Percentiles rank a stretch among this genome's conserved stretches.
These are phyloP conservation scores for Meira nashicola DNA, from an alignment of 1,284 basidiomycete genomes.

Conservation along the genomic window DNA sequence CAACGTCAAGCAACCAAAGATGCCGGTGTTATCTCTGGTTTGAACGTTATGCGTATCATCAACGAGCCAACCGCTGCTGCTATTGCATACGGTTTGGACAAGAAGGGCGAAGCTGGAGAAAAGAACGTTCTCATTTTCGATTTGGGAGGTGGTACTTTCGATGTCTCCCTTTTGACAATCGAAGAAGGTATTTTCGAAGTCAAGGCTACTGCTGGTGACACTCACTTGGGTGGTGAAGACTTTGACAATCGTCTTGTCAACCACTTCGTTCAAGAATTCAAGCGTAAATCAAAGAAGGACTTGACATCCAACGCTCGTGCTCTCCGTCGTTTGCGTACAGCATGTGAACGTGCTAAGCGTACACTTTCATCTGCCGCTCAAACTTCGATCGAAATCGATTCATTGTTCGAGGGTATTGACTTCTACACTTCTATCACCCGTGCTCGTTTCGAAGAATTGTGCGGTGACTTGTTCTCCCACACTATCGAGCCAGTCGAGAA, in stretches of 20 bases:
- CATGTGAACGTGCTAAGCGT: slow-evolving; percentile 98
- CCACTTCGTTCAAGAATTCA: slow-evolving; percentile 97
- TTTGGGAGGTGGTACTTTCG: slow-evolving; percentile 97
- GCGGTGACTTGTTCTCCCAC: slow-evolving; percentile 92
- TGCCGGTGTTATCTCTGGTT: slow-evolving; percentile 79
- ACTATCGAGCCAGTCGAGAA: slow-evolving; percentile 98
- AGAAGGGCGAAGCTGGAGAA: slow-evolving; percentile 72
- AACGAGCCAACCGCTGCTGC: slow-evolving; percentile 93
- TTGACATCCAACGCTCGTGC: slow-evolving; percentile 88
- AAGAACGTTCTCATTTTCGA: slow-evolving; percentile 96
- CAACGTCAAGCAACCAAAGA: slow-evolving; percentile 95
- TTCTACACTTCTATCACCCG: slow-evolving; percentile 98
- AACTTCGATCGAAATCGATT: slow-evolving; percentile 97
- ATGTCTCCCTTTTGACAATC: slow-evolving; percentile 95
- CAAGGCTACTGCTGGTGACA: slow-evolving; percentile 98
- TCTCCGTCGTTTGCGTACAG: slow-evolving; percentile 91
- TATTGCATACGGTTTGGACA: slow-evolving; percentile 85
- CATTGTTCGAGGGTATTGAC: slow-evolving; percentile 94
- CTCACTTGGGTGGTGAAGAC: slow-evolving; percentile 97
- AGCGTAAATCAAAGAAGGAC: slow-evolving; percentile 98
- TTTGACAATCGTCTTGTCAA: slow-evolving; percentile 95
- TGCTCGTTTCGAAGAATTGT: slow-evolving; percentile 97
- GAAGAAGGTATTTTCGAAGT: slow-evolving; percentile 99
- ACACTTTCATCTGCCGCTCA: slow-evolving; percentile 94
- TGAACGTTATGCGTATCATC: slow-evolving; percentile 92